phyloP scores from a whole-genome alignment of 495 filamentous ascomycete species.

The Neurospora sublineolata region DNA sequence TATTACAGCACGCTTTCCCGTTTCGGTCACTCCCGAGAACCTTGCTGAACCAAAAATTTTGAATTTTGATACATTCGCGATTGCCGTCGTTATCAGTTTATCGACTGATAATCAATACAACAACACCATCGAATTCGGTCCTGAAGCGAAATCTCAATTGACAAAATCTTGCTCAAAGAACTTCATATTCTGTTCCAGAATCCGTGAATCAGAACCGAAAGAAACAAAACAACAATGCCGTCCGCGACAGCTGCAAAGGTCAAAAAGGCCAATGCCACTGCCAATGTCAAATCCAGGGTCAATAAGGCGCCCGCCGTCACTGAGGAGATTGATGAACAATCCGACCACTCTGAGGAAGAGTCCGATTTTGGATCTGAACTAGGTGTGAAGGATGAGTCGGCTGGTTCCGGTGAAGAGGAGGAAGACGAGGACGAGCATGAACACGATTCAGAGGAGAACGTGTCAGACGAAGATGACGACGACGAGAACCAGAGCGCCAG shows the following conservation, averaged over 20 bases:
- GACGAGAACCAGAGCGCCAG: background rate
- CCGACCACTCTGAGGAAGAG: background rate
- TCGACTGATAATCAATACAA: background rate
- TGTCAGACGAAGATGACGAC: background rate
- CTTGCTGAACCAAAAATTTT: conserved; percentile 7
- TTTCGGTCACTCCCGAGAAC: background rate
- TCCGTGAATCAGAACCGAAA: background rate
- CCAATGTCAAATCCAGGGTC: background rate
- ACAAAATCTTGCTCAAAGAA: background rate
- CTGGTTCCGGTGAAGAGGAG: background rate
- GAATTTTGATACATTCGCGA: conserved; percentile 1
- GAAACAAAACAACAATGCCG: conserved; percentile 10
- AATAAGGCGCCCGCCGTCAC: background rate
- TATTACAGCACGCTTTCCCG: background rate
- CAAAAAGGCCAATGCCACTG: background rate
- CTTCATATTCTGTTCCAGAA: background rate
- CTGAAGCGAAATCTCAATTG: background rate
- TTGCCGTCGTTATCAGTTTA: background rate
- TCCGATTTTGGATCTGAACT: background rate
- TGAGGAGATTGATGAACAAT: background rate
- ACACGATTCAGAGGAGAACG: background rate
- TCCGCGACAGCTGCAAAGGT: conserved; percentile 7
- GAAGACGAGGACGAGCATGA: background rate
- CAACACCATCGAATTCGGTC: background rate
- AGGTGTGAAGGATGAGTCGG: background rate